Conservation (phyloP, 176 grass and related monocot genomes). For the Bothriochloa decipiens region DNA sequence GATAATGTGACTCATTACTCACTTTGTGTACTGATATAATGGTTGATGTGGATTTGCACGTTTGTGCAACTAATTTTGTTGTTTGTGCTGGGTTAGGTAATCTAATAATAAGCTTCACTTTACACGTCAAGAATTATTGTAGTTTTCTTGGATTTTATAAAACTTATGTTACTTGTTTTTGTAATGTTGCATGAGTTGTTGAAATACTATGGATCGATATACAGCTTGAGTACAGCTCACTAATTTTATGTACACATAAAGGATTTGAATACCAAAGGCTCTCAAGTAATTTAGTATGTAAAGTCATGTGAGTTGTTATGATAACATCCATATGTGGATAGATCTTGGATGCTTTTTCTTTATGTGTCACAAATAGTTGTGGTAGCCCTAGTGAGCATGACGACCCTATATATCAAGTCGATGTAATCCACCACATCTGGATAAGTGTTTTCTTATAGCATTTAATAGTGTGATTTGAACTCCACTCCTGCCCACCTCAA, state of each 20-base stretch:
- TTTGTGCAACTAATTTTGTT: not conserved
- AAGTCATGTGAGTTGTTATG: not conserved
- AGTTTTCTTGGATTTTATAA: not conserved
- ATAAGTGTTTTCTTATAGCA: not conserved
- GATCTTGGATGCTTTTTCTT: not conserved
- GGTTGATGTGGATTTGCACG: not conserved
- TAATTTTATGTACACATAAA: not conserved
- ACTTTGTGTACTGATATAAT: not conserved
- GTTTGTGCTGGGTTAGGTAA: not conserved
- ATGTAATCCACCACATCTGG: not conserved
- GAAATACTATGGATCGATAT: not conserved
- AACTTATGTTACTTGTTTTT: not conserved
- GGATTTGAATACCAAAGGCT: not conserved
- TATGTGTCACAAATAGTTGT: not conserved
- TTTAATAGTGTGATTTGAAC: not conserved
- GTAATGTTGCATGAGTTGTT: not conserved
- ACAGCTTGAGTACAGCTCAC: not conserved
- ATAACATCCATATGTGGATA: not conserved
- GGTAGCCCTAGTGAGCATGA: not conserved
- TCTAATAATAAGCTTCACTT: not conserved
- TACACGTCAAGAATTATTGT: constrained; percentile 3
- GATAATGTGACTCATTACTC: not conserved
- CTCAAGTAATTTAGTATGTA: not conserved
- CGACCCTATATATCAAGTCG: not conserved
- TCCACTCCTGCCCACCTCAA: not conserved